phyloP scores from a whole-genome alignment of 75 land plant genomes.

The Sequoiadendron giganteum region DNA sequence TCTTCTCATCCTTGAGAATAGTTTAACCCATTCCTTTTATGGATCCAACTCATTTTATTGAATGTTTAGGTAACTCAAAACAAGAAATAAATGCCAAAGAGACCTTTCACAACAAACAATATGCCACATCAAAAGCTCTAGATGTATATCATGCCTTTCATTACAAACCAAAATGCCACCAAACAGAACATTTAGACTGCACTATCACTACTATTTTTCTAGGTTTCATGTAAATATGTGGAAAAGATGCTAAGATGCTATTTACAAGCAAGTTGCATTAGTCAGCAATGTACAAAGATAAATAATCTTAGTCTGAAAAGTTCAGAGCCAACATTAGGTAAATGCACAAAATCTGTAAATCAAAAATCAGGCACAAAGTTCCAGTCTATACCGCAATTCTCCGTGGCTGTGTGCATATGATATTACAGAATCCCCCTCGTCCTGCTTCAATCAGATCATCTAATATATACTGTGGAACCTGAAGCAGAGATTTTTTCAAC shows the following conservation, averaged over 20 bases:
- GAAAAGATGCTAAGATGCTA: background rate
- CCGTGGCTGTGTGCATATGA: constrained; percentile 94
- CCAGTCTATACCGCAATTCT: constrained; percentile 74
- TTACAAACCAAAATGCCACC: background rate
- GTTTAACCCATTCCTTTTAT: background rate
- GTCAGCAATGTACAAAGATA: background rate
- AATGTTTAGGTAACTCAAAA: background rate
- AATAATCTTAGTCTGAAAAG: background rate
- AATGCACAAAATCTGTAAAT: background rate
- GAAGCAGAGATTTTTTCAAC: background rate
- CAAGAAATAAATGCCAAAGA: background rate
- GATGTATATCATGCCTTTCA: background rate
- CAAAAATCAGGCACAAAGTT: background rate
- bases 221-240: background rate
- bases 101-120: background rate
- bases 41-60: background rate
- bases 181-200: background rate
- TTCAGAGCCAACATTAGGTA: background rate
- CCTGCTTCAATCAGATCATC: constrained; percentile 82
- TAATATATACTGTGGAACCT: constrained; percentile 92
- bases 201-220: background rate
- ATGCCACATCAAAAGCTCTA: background rate
- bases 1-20: background rate
- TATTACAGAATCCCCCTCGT: constrained; percentile 70
- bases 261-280: background rate